Evolutionary conservation across 2,329 filamentous ascomycete species (phyloP).

Genomic region (Diaporthe sp.): DNA sequence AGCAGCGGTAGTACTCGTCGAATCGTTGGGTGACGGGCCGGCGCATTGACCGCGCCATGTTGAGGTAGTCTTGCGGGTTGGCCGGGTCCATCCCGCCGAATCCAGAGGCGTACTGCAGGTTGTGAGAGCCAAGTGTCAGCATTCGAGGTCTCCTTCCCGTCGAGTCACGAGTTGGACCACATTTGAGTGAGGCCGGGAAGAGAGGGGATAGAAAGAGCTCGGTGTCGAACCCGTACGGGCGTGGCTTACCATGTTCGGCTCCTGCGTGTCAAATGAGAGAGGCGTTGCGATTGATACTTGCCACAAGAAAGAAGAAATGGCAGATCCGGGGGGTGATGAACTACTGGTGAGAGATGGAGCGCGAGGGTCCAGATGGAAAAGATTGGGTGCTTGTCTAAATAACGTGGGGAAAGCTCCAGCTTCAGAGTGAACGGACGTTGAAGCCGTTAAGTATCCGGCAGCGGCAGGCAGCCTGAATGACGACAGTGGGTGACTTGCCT

Average conservation of each 20-base stretch:
- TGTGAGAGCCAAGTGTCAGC: slow-evolving; percentile 33
- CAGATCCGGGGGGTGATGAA: not conserved
- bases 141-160: too few species aligned
- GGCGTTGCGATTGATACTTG: not conserved
- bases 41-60: slow-evolving; percentile 61
- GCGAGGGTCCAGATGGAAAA: not conserved
- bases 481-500: slow-evolving; percentile 30
- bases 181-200: not conserved
- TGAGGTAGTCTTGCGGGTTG: slow-evolving; percentile 64
- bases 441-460: slow-evolving; percentile 6
- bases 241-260: slow-evolving; percentile 45
- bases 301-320: not conserved
- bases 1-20: slow-evolving; percentile 98
- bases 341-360: not conserved
- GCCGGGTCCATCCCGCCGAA: slow-evolving; percentile 61
- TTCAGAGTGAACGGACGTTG: not conserved
- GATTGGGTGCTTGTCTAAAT: not conserved
- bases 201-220: not conserved
- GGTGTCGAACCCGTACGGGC: not conserved
- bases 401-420: not conserved
- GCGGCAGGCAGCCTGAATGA: slow-evolving; percentile 40
- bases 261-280: not conserved
- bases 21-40: slow-evolving; percentile 79
- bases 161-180: not conserved
- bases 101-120: slow-evolving; percentile 53